A percentile compares a stretch with the other conserved stretches of the same genome.
phyloP scores from a whole-genome alignment of 768 basidiomycete species.

The Lactifluus rugatus region DNA sequence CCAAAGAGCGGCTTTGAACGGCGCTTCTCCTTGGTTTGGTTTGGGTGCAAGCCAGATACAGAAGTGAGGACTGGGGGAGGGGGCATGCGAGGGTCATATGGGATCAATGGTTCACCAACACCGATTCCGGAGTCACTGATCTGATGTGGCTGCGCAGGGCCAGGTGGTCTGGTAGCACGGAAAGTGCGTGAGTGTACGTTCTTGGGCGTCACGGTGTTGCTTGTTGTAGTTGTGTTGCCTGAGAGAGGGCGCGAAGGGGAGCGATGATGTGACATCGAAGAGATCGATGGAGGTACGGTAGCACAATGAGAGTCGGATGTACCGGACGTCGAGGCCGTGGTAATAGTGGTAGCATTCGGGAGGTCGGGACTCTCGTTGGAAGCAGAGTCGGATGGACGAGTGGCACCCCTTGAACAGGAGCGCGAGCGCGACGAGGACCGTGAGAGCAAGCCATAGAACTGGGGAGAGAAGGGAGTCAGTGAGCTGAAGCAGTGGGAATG shows the following conservation, averaged over 20 bases:
- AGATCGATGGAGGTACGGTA: slow-evolving; percentile 21
- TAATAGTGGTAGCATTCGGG: slow-evolving; percentile 18
- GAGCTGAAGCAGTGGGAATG: background rate
- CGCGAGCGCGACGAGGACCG: slow-evolving; percentile 49
- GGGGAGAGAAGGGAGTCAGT: background rate
- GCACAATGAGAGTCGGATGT: slow-evolving; percentile 19
- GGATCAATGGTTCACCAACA: slow-evolving; percentile 4
- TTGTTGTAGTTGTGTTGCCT: slow-evolving; percentile 52
- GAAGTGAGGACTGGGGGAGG: slow-evolving; percentile 13
- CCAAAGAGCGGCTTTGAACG: slow-evolving; percentile 39
- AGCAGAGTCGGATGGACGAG: slow-evolving; percentile 19
- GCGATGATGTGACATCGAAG: slow-evolving; percentile 41
- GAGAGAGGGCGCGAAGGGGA: slow-evolving; percentile 52
- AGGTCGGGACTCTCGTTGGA: slow-evolving; percentile 19
- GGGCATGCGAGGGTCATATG: slow-evolving; percentile 18
- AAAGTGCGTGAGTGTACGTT: slow-evolving; percentile 14
- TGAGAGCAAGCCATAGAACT: slow-evolving; percentile 53
- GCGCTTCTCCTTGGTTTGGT: slow-evolving; percentile 27
- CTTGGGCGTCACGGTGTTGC: slow-evolving; percentile 45
- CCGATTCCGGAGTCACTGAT: slow-evolving; percentile 15
- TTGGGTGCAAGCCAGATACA: slow-evolving; percentile 19
- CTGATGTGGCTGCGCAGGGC: background rate
- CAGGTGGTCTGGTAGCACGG: slow-evolving; percentile 8
- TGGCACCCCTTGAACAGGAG: slow-evolving; percentile 32
- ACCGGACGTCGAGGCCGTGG: slow-evolving; percentile 17